Evolutionary conservation across 2,329 filamentous ascomycete genomes (phyloP).

Genomic region (Microdochium trichocladiopsis): DNA sequence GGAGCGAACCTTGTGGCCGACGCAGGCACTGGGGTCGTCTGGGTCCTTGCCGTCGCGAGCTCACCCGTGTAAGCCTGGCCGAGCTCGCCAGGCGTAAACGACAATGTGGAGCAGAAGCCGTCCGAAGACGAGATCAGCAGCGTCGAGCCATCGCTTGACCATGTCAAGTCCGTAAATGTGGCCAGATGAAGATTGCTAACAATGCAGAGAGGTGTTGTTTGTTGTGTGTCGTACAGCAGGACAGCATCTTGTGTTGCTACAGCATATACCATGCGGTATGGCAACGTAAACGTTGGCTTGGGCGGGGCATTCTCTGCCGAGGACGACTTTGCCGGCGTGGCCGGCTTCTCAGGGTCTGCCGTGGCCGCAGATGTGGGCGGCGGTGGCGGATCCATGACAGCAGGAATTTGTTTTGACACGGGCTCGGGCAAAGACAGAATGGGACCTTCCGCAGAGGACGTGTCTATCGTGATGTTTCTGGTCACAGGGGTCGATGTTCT

Average conservation of each 20-base stretch:
- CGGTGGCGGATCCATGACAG: constrained; percentile 78
- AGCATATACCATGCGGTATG: constrained; percentile 92
- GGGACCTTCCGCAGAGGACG: constrained; percentile 76
- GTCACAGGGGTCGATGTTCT: constrained; percentile 63
- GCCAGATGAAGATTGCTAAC: constrained; percentile 97
- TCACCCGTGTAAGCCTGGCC: constrained; percentile 74
- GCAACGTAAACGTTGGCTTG: constrained; percentile 70
- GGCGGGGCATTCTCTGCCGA: constrained; percentile 41
- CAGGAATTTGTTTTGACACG: constrained; percentile 53
- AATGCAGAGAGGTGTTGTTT: constrained; percentile 85
- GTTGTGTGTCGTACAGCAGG: constrained; percentile 92
- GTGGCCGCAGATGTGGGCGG: constrained; percentile 45
- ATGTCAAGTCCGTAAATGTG: constrained; percentile 92
- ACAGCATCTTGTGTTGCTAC: constrained; percentile 96
- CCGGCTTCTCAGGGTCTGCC: constrained; percentile 37
- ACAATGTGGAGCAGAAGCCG: constrained; percentile 89
- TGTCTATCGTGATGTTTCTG: constrained; percentile 91
- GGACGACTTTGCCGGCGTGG: constrained; percentile 43
- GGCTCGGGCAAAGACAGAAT: constrained; percentile 82
- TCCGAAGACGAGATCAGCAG: constrained; percentile 96
- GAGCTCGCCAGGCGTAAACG: constrained; percentile 77
- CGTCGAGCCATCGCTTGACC: constrained; percentile 73
- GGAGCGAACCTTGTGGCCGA: constrained; percentile 58
- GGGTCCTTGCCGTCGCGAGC: constrained; percentile 42
- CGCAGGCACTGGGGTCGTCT: constrained; percentile 65